phyloP scores from a whole-genome alignment of 768 basidiomycete species.

The Rhodotorula babjevae region DNA sequence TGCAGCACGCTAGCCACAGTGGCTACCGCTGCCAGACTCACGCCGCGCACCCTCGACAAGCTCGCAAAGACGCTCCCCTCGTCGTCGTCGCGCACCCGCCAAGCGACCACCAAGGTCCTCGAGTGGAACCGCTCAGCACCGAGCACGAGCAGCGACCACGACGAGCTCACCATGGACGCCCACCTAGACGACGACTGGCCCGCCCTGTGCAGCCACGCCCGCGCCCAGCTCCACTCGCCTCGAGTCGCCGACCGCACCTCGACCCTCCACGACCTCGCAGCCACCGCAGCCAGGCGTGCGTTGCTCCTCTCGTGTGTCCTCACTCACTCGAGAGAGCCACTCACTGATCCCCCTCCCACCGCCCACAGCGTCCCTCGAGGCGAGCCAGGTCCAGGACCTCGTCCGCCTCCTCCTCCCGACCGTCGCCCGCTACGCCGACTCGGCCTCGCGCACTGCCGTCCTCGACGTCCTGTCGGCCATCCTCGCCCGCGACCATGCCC shows the following conservation, averaged over 20 bases:
- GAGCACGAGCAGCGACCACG: neutral
- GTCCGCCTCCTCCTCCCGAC: slow-evolving; percentile 69
- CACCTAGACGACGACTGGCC: slow-evolving; percentile 14
- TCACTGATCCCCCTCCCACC: neutral
- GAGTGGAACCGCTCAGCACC: neutral
- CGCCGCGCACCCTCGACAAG: neutral
- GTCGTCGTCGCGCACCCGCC: neutral
- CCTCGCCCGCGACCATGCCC: slow-evolving; percentile 55
- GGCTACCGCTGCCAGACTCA: neutral
- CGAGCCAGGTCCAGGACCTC: slow-evolving; percentile 52
- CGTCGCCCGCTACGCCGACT: slow-evolving; percentile 72
- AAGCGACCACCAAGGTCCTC: neutral
- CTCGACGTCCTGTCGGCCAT: slow-evolving; percentile 63
- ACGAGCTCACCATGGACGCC: neutral
- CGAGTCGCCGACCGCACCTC: neutral
- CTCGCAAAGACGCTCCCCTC: neutral
- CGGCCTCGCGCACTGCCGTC: slow-evolving; percentile 64
- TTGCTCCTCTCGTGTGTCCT: neutral
- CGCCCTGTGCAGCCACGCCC: neutral
- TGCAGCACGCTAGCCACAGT: neutral
- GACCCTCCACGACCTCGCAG: slow-evolving; percentile 2
- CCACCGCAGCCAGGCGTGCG: slow-evolving; percentile 17
- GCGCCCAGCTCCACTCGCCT: neutral
- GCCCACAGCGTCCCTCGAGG: slow-evolving; percentile 10
- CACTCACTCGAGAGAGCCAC: neutral